phyloP scores from a whole-genome alignment of 345 rosid species.

The Rhodamnia argentea region DNA sequence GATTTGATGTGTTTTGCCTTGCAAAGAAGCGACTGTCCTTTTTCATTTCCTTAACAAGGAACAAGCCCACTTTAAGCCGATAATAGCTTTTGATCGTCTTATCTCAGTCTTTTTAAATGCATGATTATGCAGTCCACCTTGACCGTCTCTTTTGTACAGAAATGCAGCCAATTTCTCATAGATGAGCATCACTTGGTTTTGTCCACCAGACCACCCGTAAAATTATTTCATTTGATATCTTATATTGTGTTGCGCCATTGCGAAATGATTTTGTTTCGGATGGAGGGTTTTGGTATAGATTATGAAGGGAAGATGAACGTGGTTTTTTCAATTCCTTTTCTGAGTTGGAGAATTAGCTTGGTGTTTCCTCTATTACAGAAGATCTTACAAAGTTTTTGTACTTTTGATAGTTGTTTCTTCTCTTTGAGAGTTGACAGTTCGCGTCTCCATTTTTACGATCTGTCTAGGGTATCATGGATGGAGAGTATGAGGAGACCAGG shows the following conservation, averaged over 20 bases:
- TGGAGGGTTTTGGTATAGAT: not conserved
- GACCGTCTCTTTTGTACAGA: not conserved
- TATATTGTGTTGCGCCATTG: fast-evolving
- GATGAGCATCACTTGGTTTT: not conserved
- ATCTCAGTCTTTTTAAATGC: not conserved
- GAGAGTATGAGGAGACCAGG: conserved; percentile 2
- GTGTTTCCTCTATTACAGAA: not conserved
- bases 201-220: not conserved
- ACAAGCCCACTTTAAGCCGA: not conserved
- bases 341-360: not conserved
- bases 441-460: not conserved
- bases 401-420: not conserved
- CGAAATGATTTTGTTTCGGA: not conserved
- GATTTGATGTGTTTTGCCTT: not conserved
- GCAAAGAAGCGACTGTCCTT: not conserved
- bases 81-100: not conserved
- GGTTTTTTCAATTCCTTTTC: not conserved
- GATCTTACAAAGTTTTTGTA: not conserved
- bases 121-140: not conserved
- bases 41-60: not conserved
- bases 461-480: conserved; percentile 15
- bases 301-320: not conserved
- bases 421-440: not conserved
- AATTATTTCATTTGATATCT: not conserved
- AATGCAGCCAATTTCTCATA: not conserved